Base-by-base conservation (phyloP, 331 rosid genomes). In the Acacia concinna region DNA sequence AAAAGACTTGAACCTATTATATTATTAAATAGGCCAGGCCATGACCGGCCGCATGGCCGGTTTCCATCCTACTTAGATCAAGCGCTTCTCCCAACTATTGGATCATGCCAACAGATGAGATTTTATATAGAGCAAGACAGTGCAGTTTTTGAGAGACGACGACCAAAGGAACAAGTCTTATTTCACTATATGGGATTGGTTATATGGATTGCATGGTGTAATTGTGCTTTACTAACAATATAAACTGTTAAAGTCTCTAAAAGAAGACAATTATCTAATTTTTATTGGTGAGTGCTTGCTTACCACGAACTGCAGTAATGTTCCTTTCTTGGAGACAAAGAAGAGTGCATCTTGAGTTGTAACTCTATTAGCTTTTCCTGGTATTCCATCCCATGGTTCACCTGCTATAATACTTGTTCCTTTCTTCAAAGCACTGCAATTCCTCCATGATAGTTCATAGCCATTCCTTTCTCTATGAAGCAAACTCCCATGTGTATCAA, bases 301-400 rank as follows among this genome's bases (percentile, higher is more conserved):
- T 92, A 94, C 98, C 79, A 81, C 85, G 79, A 92, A 90, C 71
- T 87, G 97, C 41, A 92, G 84, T 76, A 94, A 76, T 88, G 89
- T 87, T 81, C 98, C 98, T 47, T 47, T 85, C 87, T 82, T 81
- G 91, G 94, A 86, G 65, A 92, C 97, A 73, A 94, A 91, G 91
- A 94, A 94, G 82, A 94, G 86, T 46, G 95, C 80, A 84, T 94
- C 98, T 76, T 94, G 91, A 21, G 84, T 31, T 28, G 96, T 89
- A 25, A 86, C 89, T 86, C 82, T 91, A 81, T 60, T 79, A 75
- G 81, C 64, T 84, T 68, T 77, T 62, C 89, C 92, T 8, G 89
- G 92, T 35, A 89, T 78, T 80, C 82, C 86, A 84, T 92, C 97
- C 98, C 97, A 94, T 44, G 98, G 97, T 84, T 89, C 89, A 52